Conservation (phyloP, 371 early-diverging fungal genomes). For the Apophysomyces sp. region DNA sequence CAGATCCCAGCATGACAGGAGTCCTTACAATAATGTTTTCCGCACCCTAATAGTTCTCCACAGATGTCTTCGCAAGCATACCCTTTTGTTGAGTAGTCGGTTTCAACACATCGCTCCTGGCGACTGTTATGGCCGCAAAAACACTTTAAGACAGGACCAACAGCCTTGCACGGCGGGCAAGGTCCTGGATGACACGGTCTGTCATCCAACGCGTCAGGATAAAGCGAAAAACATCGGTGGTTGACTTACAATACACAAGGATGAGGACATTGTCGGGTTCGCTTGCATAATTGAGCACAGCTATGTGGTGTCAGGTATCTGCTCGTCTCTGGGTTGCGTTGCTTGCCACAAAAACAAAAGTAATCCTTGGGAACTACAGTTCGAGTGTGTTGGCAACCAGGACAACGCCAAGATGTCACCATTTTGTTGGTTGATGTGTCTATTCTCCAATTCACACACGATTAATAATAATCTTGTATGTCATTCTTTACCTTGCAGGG, state of each 20-base stretch:
- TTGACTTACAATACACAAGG: conserved; percentile 60
- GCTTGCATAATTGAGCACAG: conserved; percentile 78
- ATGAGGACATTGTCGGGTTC: conserved; percentile 65
- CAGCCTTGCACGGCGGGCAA: conserved; percentile 85
- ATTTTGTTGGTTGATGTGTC: conserved; percentile 33
- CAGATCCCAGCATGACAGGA: conserved; percentile 74
- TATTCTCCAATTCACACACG: neutral
- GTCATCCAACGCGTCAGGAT: neutral
- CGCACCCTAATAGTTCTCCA: conserved; percentile 71
- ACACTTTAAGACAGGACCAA: conserved; percentile 76
- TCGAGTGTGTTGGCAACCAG: conserved; percentile 86
- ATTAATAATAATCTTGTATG: neutral
- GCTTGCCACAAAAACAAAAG: conserved; percentile 87
- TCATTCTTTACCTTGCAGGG: conserved; percentile 49
- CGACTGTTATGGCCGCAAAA: conserved; percentile 74
- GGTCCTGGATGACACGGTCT: conserved; percentile 94
- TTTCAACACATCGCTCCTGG: conserved; percentile 70
- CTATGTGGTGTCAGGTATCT: conserved; percentile 79
- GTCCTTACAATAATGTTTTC: conserved; percentile 64
- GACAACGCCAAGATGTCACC: conserved; percentile 80
- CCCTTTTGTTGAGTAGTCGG: conserved; percentile 57
- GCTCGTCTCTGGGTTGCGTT: conserved; percentile 63
- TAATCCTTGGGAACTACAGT: conserved; percentile 69
- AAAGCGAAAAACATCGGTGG: neutral
- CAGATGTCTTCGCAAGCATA: conserved; percentile 69